Evolutionary conservation across 2,329 filamentous ascomycete species (phyloP), one percentile per base, ranked within the genome.

Genomic region (Aspergillus chevalieri): DNA sequence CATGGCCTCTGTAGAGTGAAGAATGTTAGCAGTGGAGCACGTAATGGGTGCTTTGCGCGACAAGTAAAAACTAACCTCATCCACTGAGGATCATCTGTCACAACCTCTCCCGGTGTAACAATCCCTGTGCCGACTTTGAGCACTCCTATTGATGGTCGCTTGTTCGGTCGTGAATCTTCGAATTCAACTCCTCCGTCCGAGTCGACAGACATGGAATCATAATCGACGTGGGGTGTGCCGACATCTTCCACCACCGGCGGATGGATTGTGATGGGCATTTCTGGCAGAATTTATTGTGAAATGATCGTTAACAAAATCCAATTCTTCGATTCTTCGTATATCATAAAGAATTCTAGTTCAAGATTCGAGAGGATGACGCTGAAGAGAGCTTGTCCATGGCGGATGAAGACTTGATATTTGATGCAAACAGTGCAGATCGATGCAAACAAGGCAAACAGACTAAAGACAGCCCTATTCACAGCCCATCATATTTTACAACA

Each of bases 51-150:
- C 6, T 7, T 26, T n/a, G 17, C 14, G 39, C 10, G 7, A 44
- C n/a, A 48, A 41, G 12, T 6, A 22, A 33, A 33, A 22, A 57
- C 62, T 22, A 34, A 70, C 67, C 67, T 83, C 92, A 97, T 97
- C 89, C 89, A 97, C 76, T 96, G 90, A n/a, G 89, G 80, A 70
- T 96, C 90, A 56, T 85, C 81, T 9, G 92, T 96, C 60, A 97
- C 88, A 52, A 86, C 74, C 66, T 94, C 87, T 63, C 92, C 93
- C 1, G 92, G 92, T 1, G 91, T 95, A 58, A 95, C 85, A 57
- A 96, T 86, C 42, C 72, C 70, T 33, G 67, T 69, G 21, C 64
- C 57, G 19, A 62, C 55, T 26, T 55, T 47, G 14, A 48, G 52
- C 21, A 53, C 55, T 58, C 60, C 53, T 52, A 62, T 52, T 45